Evolutionary conservation across 2,329 filamentous ascomycete species (phyloP).

Genomic region (Diaporthe aspalathi): DNA sequence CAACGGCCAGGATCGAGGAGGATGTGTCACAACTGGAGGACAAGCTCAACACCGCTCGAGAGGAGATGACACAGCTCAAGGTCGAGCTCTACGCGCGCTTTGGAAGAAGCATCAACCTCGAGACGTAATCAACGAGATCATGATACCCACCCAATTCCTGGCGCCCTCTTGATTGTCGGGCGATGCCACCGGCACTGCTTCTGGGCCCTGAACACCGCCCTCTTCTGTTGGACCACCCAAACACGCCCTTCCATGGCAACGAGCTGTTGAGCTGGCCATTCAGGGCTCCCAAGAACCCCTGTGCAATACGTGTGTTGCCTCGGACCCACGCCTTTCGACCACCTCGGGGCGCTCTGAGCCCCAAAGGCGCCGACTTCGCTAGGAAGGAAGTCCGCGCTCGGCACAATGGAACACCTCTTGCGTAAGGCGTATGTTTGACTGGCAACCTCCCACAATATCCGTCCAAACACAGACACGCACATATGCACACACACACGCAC

Average conservation of each 20-base stretch:
- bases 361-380: conserved; percentile 16
- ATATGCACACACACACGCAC: conserved; percentile 6
- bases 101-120: conserved; percentile 95
- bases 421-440: conserved; percentile 7
- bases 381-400: background rate
- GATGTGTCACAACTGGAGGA: conserved; percentile 83
- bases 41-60: conserved; percentile 77
- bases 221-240: background rate
- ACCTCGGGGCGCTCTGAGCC: background rate
- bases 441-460: background rate
- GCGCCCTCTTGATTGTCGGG: background rate
- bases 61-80: conserved; percentile 92
- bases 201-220: background rate
- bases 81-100: conserved; percentile 94
- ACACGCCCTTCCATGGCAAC: background rate
- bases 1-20: conserved; percentile 78
- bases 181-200: no score
- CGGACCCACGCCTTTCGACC: background rate
- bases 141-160: background rate
- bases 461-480: background rate
- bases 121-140: conserved; percentile 68
- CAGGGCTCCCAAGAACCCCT: background rate
- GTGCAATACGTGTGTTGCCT: background rate
- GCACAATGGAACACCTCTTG: background rate
- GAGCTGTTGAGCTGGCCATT: background rate